Conservation (phyloP, 1,139 yeast species). For the Wickerhamomyces sp. region DNA sequence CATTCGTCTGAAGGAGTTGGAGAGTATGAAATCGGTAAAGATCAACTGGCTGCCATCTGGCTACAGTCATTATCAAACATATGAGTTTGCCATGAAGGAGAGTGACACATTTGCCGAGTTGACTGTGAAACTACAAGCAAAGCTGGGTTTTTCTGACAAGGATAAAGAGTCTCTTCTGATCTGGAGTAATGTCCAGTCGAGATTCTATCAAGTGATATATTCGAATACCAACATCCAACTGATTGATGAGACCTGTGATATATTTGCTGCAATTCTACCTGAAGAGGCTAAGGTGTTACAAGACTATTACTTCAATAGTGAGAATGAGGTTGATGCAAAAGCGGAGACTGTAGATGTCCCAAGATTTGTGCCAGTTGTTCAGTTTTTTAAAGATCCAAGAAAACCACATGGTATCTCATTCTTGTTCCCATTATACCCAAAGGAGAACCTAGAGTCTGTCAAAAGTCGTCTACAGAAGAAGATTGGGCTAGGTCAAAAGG, state of each 20-base stretch:
- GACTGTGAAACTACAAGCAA: conserved; percentile 49
- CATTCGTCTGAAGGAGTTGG: conserved; percentile 71
- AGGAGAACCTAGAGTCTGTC: conserved; percentile 63
- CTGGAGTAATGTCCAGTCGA: conserved; percentile 32
- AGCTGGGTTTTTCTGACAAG: conserved; percentile 47
- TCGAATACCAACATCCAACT: conserved; percentile 26
- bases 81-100: conserved; percentile 66
- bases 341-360: conserved; percentile 10
- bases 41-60: conserved; percentile 60
- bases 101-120: conserved; percentile 55
- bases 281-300: conserved; percentile 26
- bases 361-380: conserved; percentile 50
- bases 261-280: conserved; percentile 36
- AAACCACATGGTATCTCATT: conserved; percentile 89
- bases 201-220: conserved; percentile 29
- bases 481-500: conserved; percentile 73
- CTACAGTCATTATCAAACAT: conserved; percentile 59
- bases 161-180: conserved; percentile 46
- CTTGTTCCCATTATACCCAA: conserved; percentile 59
- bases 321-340: conserved; percentile 9
- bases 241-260: conserved; percentile 25
- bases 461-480: conserved; percentile 60
- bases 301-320: conserved; percentile 18
- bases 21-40: conserved; percentile 62
- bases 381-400: conserved; percentile 67